Evolutionary conservation across 306 rosid species (phyloP).

Genomic region (Acacia acuminata): DNA sequence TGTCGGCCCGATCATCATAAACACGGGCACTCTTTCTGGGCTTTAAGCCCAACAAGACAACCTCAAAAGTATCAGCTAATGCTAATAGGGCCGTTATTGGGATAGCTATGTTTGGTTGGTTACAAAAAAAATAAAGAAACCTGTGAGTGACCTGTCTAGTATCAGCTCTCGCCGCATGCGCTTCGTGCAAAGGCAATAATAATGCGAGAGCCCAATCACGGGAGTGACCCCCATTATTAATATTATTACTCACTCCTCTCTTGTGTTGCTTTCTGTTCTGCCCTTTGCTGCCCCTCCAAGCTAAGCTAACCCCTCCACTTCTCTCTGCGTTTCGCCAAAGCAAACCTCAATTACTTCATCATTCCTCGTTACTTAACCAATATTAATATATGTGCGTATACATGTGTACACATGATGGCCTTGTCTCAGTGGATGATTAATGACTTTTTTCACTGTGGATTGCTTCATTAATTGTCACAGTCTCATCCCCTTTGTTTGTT

Average conservation of each 20-base stretch:
- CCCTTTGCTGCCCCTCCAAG: constrained; percentile 70
- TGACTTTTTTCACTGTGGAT: constrained; percentile 20
- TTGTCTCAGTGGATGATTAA: constrained; percentile 20
- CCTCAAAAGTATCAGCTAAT: background rate
- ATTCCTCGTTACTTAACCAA: background rate
- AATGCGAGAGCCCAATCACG: constrained; percentile 33
- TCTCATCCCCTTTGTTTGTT: constrained; percentile 1
- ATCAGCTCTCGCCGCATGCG: constrained; percentile 49
- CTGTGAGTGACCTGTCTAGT: background rate
- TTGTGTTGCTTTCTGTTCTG: background rate
- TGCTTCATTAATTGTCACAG: constrained; percentile 21
- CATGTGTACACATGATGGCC: background rate
- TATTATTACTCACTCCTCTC: background rate
- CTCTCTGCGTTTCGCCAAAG: constrained; percentile 36
- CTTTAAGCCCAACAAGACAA: background rate
- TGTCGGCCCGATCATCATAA: background rate
- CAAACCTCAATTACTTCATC: constrained; percentile 27
- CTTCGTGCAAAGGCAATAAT: constrained; percentile 44
- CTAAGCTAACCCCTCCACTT: constrained; percentile 44
- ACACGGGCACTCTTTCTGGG: background rate
- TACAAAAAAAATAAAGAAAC: background rate
- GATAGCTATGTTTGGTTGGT: background rate
- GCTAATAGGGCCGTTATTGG: background rate
- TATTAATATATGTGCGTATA: background rate
- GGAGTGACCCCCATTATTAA: background rate